Evolutionary conservation across 1,284 basidiomycete genomes (phyloP), one percentile per base, ranked within the genome.

Genomic region (Ceratobasidium sp.): DNA sequence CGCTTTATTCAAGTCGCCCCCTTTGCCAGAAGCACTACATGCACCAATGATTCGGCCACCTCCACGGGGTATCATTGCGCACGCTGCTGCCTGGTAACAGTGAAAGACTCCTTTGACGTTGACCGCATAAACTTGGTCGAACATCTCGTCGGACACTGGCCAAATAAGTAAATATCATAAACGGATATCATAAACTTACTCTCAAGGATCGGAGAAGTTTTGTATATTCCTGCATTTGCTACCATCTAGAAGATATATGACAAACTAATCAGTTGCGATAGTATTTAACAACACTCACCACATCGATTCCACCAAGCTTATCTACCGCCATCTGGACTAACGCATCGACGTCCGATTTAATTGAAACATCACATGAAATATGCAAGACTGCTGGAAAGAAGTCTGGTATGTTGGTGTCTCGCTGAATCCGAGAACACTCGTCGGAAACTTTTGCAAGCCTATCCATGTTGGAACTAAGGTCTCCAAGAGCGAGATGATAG

Each of bases 31-130:
- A 61, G 62, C 39, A 72, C 46, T 52, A 39, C 28, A 73, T 65
- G 58, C 72, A 67, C 76, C 77, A 32, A 78, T 76, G 18, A 78
- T 72, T 21, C 75, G 55, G 6, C 77, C 77, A 0, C 77, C 77
- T 26, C 77, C 77, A 57, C 76, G 77, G 55, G 65, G 60, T 61
- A 78, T 77, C 76, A 77, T 76, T 53, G 75, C 74, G 41, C 74
- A 60, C 39, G 77, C 77, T 1, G 76, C 77, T 2, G 76, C 77
- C 69, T 76, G 77, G 64, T 78, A 78, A 73, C 76, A 76, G 18
- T 75, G 69, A 10, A 76, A 71, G 18, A 76, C 72, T 45, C 76
- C 76, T 50, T 73, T 72, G 45, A 77, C 75, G 73, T 78, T 78
- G 58, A 76, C 73, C 45, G 57, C 55, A 72, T 73, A 72, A 1